Conservation (phyloP, 768 basidiomycete species). For the Lactarius hatsudake region DNA sequence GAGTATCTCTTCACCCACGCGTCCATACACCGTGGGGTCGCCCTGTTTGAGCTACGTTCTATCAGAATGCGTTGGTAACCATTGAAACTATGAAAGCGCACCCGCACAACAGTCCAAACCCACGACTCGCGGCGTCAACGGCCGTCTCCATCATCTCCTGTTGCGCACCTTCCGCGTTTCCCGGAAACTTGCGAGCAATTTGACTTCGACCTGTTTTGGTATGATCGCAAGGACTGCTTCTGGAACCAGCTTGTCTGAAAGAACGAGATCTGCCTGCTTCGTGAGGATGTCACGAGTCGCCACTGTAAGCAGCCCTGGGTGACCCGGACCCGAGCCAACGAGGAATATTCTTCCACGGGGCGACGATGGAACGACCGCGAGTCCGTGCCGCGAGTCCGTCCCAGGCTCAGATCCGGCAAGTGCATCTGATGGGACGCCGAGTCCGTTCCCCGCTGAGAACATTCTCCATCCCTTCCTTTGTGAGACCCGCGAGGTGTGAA, state of each 20-base stretch:
- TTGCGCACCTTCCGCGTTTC: slow-evolving; percentile 94
- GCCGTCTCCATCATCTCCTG: slow-evolving; percentile 93
- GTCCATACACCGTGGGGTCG: slow-evolving; percentile 92
- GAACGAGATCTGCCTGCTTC: slow-evolving; percentile 76
- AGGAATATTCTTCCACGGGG: slow-evolving; percentile 75
- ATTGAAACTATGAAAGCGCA: slow-evolving; percentile 37
- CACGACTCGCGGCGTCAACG: slow-evolving; percentile 73
- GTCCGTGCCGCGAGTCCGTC: slow-evolving; percentile 29
- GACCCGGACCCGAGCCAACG: slow-evolving; percentile 93
- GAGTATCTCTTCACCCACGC: slow-evolving; percentile 91
- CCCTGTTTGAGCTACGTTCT: slow-evolving; percentile 84
- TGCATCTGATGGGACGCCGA: slow-evolving; percentile 23
- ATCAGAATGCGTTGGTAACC: slow-evolving; percentile 6
- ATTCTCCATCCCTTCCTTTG: slow-evolving; percentile 62
- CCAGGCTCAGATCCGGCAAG: slow-evolving; percentile 11
- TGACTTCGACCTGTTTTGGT: slow-evolving; percentile 69
- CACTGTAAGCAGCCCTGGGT: slow-evolving; percentile 86
- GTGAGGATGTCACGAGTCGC: slow-evolving; percentile 83
- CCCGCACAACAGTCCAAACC: slow-evolving; percentile 85
- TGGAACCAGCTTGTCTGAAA: slow-evolving; percentile 97
- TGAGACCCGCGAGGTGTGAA: slow-evolving; percentile 67
- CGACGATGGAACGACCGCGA: slow-evolving; percentile 30
- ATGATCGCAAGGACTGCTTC: slow-evolving; percentile 82
- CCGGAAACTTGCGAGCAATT: slow-evolving; percentile 96
- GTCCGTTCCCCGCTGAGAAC: slow-evolving; percentile 46